These are phyloP conservation scores for Pestalotiopsis sp. DNA, from an alignment of 2,329 filamentous ascomycete genomes.

Conservation along the genomic window DNA sequence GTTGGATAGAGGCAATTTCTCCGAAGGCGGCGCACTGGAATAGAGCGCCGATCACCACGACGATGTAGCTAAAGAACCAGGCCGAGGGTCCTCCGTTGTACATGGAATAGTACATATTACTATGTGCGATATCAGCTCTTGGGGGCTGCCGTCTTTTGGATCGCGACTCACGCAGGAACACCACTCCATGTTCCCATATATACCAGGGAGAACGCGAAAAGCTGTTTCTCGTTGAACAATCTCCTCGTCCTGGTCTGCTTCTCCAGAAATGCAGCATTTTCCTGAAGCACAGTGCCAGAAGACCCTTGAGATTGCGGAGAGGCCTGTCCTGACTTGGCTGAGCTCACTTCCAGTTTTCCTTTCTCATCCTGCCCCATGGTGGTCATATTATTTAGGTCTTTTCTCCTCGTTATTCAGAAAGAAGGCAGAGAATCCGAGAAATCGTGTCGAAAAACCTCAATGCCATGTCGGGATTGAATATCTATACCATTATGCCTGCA, in stretches of 20 bases:
- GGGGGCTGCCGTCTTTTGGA: too few species aligned
- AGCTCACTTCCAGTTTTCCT: neutral
- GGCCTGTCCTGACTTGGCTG: neutral
- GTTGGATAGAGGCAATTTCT: constrained; percentile 15
- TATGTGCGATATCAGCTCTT: neutral
- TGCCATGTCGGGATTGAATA: too few species aligned
- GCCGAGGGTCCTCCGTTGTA: constrained; percentile 15
- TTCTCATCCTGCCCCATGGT: neutral
- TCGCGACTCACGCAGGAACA: constrained; percentile 10
- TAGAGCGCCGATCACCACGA: constrained; percentile 10
- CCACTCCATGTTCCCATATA: constrained; percentile 16
- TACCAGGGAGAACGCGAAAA: constrained; percentile 16
- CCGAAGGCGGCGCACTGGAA: constrained; percentile 11
- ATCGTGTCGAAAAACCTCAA: too few species aligned
- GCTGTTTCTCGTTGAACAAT: constrained; percentile 14
- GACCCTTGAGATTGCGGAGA: neutral
- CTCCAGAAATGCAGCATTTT: neutral
- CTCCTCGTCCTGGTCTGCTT: constrained; percentile 14
- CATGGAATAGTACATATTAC: constrained; percentile 18
- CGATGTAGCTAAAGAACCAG: constrained; percentile 14
- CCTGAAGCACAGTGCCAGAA: too few species aligned
- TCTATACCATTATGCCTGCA: too few species aligned
- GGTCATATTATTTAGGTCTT: too few species aligned
- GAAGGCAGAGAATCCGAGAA: too few species aligned
- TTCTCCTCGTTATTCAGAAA: too few species aligned